Evolutionary conservation across 2,329 filamentous ascomycete species (phyloP), one percentile per base, ranked within the genome.

Genomic region (Colletotrichum neosansevieriae): DNA sequence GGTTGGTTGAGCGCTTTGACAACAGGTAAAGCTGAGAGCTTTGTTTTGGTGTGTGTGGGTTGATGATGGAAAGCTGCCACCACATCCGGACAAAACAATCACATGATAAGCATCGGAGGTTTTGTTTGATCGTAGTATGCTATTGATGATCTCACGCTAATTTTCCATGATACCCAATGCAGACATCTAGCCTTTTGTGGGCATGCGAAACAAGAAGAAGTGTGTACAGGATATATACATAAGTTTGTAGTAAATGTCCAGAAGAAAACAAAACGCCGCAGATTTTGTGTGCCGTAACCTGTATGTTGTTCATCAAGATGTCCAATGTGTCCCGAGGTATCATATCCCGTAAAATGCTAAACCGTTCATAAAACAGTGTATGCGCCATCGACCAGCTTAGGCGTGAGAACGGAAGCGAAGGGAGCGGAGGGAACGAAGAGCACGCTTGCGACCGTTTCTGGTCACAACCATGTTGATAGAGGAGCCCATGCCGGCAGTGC

Each of bases 401-500:
- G 61, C 66, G 66, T 49, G 53, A 66, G 56, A 69, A 66, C 66
- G 66, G 66, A 69, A 66, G 49, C 66, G 66, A 10, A 69, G 66
- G 49, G 29, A 29, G 29, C 29, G 29, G 29, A 7, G 66, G 61
- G 66, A 66, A 42, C 66, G 66, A 10, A 69, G 66, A 34, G 75
- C 72, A 4, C 77, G 78, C 29, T 77, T 78, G 71, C 76, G 71
- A 1, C 49, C 47, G 0, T 73, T 70, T 58, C 70, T 69, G 9
- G 74, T 69, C 19, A 71, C 68, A 44, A 71, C 58, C 72, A 86
- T 80, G 19, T 75, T 76, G 34, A 87, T 75, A 0, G 76, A 70
- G 6, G 76, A 72, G 2, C 79, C 76, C 66, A 84, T 75, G 0
- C 86, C 86, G 0, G 73, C 59, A 1, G 74, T 73, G 75, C 86